Conservation (phyloP, 164 flowering plant species). For the Kingdonia uniflora region DNA sequence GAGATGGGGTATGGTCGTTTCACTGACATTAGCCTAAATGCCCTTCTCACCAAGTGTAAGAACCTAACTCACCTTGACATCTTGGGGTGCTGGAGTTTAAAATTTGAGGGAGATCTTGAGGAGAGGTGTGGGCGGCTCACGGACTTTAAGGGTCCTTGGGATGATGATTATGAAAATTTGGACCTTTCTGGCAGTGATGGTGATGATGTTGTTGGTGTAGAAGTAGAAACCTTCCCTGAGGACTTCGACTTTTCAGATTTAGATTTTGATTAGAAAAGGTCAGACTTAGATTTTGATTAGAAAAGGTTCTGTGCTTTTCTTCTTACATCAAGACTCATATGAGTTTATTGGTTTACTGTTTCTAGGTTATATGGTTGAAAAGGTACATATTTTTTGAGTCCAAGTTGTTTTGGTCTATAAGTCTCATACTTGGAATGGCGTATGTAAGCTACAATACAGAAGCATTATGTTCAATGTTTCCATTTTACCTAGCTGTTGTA, state of each 20-base stretch:
- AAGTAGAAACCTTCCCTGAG: not conserved
- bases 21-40: slow-evolving; percentile 19
- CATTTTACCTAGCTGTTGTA: too few relatives aligned
- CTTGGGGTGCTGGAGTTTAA: slow-evolving; percentile 21
- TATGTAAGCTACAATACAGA: too few relatives aligned
- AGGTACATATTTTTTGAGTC: too few relatives aligned
- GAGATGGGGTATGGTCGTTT: slow-evolving; percentile 23
- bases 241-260: not conserved
- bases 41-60: slow-evolving; percentile 20
- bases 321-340: too few relatives aligned
- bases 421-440: too few relatives aligned
- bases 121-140: slow-evolving; percentile 7
- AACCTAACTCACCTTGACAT: slow-evolving; percentile 22
- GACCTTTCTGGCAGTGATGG: slow-evolving; percentile 6
- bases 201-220: slow-evolving; percentile 1
- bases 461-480: too few relatives aligned
- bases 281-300: too few relatives aligned
- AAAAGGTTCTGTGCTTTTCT: too few relatives aligned
- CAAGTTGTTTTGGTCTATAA: too few relatives aligned
- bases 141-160: slow-evolving; percentile 16
- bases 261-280: not conserved
- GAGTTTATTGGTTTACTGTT: too few relatives aligned
- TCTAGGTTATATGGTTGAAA: too few relatives aligned
- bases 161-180: slow-evolving; percentile 10
- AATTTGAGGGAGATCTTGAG: slow-evolving; percentile 17